phyloP scores from a whole-genome alignment of 1,284 basidiomycete genomes.

The Ceratobasidium sp. region DNA sequence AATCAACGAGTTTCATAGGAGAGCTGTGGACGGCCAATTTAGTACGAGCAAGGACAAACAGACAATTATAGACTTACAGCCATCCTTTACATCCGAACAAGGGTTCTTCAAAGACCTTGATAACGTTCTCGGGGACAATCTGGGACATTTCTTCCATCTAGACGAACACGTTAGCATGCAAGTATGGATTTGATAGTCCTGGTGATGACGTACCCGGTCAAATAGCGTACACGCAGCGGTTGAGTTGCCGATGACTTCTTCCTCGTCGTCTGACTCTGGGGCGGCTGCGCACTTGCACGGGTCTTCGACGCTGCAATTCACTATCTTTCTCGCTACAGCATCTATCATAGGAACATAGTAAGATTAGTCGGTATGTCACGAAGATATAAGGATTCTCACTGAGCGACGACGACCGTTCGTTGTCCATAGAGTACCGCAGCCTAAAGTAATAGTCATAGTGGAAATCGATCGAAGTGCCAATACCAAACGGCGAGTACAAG shows the following conservation, averaged over 20 bases:
- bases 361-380: background rate
- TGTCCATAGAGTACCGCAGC: background rate
- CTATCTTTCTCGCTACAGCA: background rate
- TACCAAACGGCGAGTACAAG: slow-evolving; percentile 32
- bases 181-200: background rate
- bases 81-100: slow-evolving; percentile 31
- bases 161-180: background rate
- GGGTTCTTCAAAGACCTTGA: slow-evolving; percentile 16
- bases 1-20: slow-evolving; percentile 11
- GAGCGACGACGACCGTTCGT: slow-evolving; percentile 12
- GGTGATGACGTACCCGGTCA: background rate
- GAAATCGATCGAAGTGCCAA: slow-evolving; percentile 36
- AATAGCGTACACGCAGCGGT: slow-evolving; percentile 5
- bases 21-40: background rate
- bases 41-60: no score
- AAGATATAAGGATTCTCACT: background rate
- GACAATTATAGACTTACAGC: slow-evolving; percentile 5
- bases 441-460: slow-evolving; percentile 22
- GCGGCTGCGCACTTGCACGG: background rate
- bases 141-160: slow-evolving; percentile 7
- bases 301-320: background rate
- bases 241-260: background rate
- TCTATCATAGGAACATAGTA: background rate
- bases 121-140: background rate
- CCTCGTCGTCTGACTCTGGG: background rate